Base-by-base conservation (phyloP, 2,329 filamentous ascomycete genomes). In the Zarea fungicola region DNA sequence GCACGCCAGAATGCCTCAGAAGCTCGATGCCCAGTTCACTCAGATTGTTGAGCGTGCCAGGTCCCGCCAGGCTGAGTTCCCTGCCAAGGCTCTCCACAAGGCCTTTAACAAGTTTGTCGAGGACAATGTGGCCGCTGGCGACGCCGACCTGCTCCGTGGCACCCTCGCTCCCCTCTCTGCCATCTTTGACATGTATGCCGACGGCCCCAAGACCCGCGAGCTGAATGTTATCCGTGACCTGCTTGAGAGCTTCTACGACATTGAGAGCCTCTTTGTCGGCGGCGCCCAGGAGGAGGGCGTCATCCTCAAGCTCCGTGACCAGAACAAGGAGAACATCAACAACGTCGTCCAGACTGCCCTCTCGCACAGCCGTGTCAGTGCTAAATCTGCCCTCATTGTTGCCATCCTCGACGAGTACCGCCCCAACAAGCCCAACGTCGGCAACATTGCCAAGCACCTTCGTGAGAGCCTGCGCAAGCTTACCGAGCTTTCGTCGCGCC, bases 1-100 rank as follows among this genome's bases (percentile, higher is more conserved):
- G n/a, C 92, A 97, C 69, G 88, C 91, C 6, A 87, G 93, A 60
- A 99, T 97, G 87, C 93, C 93, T 0, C 85, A 92, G 65, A 96
- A 92, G 72, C 83, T 99, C 25, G 91, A 96, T 59, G 68, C 82
- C 19, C 83, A 81, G 55, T 85, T 99, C 56, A 83, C 84, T 11
- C 87, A 93, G 60, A 85, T 95, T 37, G 85, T 97, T 44, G 92
- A 97, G 51, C 85, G 87, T 52, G 83, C 90, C 35, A 87, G 84
- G 66, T 72, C 81, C 49, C 83, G 93, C 40, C 83, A 87, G 52
- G 76, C 79, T 9, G 93, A 99, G 62, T 99, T 99, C 75, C 93
- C 93, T 9, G 87, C 91, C 52, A 95, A 95, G 74, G 81, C 87
- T 53, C 77, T 99, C 36, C 74, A 79, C 55, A 95, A 95, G 75